phyloP scores from a whole-genome alignment of 495 filamentous ascomycete species.

The Penicillium desertorum region DNA sequence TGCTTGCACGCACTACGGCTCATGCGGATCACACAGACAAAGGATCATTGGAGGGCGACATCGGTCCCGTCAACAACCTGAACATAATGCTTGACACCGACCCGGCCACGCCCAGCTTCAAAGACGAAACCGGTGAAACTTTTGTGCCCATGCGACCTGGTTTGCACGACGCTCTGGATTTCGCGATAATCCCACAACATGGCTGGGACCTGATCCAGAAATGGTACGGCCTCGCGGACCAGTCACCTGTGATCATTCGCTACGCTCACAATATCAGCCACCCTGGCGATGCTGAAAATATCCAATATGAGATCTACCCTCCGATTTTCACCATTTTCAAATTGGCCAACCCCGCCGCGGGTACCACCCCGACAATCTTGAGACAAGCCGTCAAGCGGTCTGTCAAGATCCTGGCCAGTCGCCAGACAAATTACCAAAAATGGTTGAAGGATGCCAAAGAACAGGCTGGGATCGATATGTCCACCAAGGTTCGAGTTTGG shows the following conservation, averaged over 20 bases:
- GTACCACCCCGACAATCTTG: slow-evolving; percentile 57
- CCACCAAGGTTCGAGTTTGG: slow-evolving; percentile 79
- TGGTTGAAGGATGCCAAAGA: slow-evolving; percentile 75
- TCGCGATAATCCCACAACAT: slow-evolving; percentile 70
- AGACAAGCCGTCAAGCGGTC: slow-evolving; percentile 60
- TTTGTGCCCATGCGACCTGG: slow-evolving; percentile 79
- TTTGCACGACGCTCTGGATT: slow-evolving; percentile 63
- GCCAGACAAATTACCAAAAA: slow-evolving; percentile 61
- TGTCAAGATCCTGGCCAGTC: slow-evolving; percentile 64
- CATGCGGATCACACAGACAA: slow-evolving; percentile 56
- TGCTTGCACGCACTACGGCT: slow-evolving; percentile 65
- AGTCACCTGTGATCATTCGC: slow-evolving; percentile 71
- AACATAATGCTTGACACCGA: slow-evolving; percentile 54
- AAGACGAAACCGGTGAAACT: slow-evolving; percentile 54
- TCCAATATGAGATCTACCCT: slow-evolving; percentile 81
- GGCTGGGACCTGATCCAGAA: slow-evolving; percentile 78
- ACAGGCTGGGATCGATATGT: slow-evolving; percentile 58
- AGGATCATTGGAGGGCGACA: slow-evolving; percentile 57
- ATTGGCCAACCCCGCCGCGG: slow-evolving; percentile 58
- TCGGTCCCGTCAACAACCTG: slow-evolving; percentile 87
- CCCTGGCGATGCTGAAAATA: slow-evolving; percentile 56
- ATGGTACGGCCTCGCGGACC: slow-evolving; percentile 76
- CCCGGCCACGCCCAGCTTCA: slow-evolving; percentile 38
- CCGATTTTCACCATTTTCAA: slow-evolving; percentile 86
- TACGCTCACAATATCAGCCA: slow-evolving; percentile 73